Evolutionary conservation across 2,329 filamentous ascomycete species (phyloP).

Genomic region (Pyricularia grisea): DNA sequence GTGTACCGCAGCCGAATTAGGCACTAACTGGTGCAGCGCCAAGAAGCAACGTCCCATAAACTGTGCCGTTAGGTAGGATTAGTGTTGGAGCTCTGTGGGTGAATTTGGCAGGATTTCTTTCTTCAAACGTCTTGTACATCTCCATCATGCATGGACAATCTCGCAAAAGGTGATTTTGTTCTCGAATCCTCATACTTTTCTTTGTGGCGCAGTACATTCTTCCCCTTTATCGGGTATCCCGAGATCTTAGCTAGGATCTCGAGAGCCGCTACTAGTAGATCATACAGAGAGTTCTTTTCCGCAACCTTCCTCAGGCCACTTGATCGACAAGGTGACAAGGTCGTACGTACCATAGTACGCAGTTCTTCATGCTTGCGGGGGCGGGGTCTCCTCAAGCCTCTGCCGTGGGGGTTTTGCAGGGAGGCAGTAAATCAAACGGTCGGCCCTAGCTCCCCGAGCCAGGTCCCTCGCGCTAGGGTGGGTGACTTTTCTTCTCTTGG

Average conservation of each 20-base stretch:
- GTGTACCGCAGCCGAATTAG: background rate
- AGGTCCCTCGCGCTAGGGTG: background rate
- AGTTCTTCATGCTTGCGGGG: background rate
- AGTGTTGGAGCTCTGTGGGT: background rate
- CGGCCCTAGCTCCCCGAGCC: background rate
- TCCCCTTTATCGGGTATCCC: background rate
- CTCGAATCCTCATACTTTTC: background rate
- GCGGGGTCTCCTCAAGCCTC: background rate
- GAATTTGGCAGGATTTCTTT: background rate
- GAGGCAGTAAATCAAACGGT: background rate
- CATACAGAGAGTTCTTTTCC: background rate
- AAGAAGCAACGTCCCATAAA: background rate
- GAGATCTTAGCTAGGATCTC: background rate
- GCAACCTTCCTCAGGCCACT: background rate
- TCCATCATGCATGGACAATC: background rate
- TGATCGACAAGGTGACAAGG: background rate
- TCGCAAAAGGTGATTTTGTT: background rate
- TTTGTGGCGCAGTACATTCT: background rate
- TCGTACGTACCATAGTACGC: background rate
- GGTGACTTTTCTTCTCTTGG: background rate
- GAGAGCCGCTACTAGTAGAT: background rate
- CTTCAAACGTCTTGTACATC: background rate
- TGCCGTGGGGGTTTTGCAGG: background rate
- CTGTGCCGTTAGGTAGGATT: background rate
- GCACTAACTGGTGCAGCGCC: background rate